Percentiles rank a stretch among this genome's conserved stretches.
phyloP scores from a whole-genome alignment of 2,329 filamentous ascomycete species.

The Ceratocystis eucalypticola region DNA sequence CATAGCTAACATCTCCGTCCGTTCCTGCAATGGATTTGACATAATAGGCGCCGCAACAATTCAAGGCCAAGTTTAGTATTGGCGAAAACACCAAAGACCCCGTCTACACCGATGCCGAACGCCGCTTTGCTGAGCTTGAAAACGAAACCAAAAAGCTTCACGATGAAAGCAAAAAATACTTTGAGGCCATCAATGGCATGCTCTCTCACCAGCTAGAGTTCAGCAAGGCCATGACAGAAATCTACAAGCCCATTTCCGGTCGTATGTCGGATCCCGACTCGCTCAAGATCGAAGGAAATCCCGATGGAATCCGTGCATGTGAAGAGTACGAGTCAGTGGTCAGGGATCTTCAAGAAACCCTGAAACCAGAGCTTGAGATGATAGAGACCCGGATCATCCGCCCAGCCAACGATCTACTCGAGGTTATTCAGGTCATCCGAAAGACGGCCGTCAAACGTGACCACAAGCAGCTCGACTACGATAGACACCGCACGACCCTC shows the following conservation, averaged over 20 bases:
- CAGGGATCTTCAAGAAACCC: slow-evolving; percentile 72
- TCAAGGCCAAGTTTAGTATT: slow-evolving; percentile 87
- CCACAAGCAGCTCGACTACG: slow-evolving; percentile 95
- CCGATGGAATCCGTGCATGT: slow-evolving; percentile 85
- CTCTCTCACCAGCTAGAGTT: slow-evolving; percentile 95
- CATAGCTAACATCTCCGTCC: slow-evolving; percentile 6
- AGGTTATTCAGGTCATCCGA: slow-evolving; percentile 88
- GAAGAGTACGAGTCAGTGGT: slow-evolving; percentile 92
- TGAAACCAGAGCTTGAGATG: slow-evolving; percentile 91
- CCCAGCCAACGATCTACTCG: slow-evolving; percentile 82
- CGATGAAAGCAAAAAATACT: slow-evolving; percentile 95
- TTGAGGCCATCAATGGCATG: slow-evolving; percentile 97
- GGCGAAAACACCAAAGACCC: slow-evolving; percentile 91
- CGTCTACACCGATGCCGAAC: slow-evolving; percentile 87
- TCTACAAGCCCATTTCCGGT: slow-evolving; percentile 96
- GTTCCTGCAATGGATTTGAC: background rate
- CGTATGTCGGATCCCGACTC: slow-evolving; percentile 86
- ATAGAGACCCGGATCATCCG: slow-evolving; percentile 84
- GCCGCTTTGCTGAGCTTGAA: slow-evolving; percentile 87
- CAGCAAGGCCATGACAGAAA: slow-evolving; percentile 85
- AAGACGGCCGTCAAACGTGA: slow-evolving; percentile 82
- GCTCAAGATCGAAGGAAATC: slow-evolving; percentile 68
- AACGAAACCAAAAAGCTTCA: slow-evolving; percentile 92
- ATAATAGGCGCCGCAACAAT: slow-evolving; percentile 65
- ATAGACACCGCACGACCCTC: slow-evolving; percentile 65